Evolutionary conservation across 2,329 filamentous ascomycete species (phyloP).

Genomic region (Blastomyces silverae): DNA sequence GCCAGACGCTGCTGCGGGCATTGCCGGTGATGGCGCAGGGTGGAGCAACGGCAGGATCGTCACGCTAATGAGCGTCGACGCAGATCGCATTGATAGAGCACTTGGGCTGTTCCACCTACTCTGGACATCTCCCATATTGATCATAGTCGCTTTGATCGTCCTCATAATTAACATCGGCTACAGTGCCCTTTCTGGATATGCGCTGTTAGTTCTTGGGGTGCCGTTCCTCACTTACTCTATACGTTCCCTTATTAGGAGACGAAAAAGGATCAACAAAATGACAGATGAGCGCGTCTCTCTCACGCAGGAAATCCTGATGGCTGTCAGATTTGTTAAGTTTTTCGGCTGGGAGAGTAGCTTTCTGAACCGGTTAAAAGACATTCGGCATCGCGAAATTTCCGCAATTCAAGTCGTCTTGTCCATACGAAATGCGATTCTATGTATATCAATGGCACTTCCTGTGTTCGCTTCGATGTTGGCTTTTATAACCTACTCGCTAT

Average conservation of each 20-base stretch:
- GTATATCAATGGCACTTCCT: slow-evolving; percentile 73
- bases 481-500: slow-evolving; percentile 71
- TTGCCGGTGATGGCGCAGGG: slow-evolving; percentile 64
- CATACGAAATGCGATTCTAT: slow-evolving; percentile 78
- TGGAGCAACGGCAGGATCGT: slow-evolving; percentile 91
- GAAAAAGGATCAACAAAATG: slow-evolving; percentile 80
- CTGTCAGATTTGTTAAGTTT: slow-evolving; percentile 91
- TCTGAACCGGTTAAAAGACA: slow-evolving; percentile 64
- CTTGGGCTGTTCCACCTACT: slow-evolving; percentile 83
- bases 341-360: slow-evolving; percentile 95
- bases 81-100: slow-evolving; percentile 84
- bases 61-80: slow-evolving; percentile 92
- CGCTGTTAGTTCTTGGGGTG: slow-evolving; percentile 67
- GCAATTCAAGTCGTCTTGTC: slow-evolving; percentile 78
- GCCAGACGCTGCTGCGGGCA: slow-evolving; percentile 41
- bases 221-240: slow-evolving; percentile 73
- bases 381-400: slow-evolving; percentile 68
- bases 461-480: slow-evolving; percentile 93
- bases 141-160: slow-evolving; percentile 70
- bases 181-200: slow-evolving; percentile 83
- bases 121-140: slow-evolving; percentile 77
- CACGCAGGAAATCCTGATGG: slow-evolving; percentile 85
- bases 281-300: slow-evolving; percentile 87
- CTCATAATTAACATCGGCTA: slow-evolving; percentile 83
- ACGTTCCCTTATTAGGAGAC: slow-evolving; percentile 64